Conservation (phyloP, 306 rosid species). For the Vigna mungo region DNA sequence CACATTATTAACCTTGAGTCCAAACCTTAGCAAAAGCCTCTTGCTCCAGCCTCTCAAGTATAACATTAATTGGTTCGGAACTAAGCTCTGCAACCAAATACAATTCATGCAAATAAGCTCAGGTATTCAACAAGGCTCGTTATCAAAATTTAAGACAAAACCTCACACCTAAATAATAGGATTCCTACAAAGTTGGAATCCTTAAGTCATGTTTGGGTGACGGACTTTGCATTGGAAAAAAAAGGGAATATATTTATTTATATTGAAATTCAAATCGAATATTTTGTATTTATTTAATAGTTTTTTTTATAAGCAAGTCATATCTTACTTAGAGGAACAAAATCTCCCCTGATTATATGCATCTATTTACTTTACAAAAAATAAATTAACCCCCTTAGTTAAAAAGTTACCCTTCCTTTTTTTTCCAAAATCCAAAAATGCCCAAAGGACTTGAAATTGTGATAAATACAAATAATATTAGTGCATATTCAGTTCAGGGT, state of each 20-base stretch:
- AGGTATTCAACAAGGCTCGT: not conserved
- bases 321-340: not conserved
- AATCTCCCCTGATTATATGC: not conserved
- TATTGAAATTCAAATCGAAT: not conserved
- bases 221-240: not conserved
- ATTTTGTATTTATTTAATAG: not conserved
- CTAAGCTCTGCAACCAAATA: constrained; percentile 66
- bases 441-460: not conserved
- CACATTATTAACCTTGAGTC: constrained; percentile 35
- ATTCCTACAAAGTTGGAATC: not conserved
- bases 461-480: not conserved
- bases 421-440: not conserved
- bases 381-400: not conserved
- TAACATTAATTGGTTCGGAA: constrained; percentile 63
- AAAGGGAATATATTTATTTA: not conserved
- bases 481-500: not conserved
- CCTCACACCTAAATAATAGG: not conserved
- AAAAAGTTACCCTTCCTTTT: not conserved
- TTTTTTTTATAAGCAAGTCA: not conserved
- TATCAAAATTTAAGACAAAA: constrained; percentile 21
- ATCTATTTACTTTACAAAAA: not conserved
- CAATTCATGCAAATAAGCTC: constrained; percentile 22
- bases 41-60: constrained; percentile 78
- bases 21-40: constrained; percentile 85
- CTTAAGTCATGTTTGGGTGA: not conserved